These are phyloP conservation scores for Candida berthetii DNA, from an alignment of 805 yeast species.

Conservation along the genomic window DNA sequence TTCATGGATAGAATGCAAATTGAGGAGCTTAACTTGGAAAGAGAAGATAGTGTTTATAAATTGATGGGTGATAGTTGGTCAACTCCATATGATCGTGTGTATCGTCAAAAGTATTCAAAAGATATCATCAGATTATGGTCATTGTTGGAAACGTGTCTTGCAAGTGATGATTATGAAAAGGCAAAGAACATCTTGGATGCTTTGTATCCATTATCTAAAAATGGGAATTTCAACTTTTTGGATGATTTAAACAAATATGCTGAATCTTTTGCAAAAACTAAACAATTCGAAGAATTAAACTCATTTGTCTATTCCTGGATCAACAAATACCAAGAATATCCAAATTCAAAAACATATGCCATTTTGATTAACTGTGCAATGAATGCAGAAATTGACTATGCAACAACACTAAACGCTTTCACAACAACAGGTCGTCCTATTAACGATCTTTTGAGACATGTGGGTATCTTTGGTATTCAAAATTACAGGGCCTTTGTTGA, in stretches of 20 bases:
- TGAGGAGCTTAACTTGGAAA: too few species aligned
- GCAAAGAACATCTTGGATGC: constrained; percentile 66
- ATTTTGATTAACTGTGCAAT: constrained; percentile 45
- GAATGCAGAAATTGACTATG: constrained; percentile 8
- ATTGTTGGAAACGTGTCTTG: constrained; percentile 70
- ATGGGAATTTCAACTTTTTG: constrained; percentile 40
- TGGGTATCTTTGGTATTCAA: constrained; percentile 48
- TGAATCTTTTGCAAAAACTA: constrained; percentile 29
- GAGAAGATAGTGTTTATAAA: background rate
- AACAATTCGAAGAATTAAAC: constrained; percentile 36
- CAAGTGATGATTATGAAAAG: constrained; percentile 57
- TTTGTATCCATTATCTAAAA: constrained; percentile 41
- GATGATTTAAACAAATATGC: constrained; percentile 68
- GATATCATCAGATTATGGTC: constrained; percentile 69
- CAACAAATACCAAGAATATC: constrained; percentile 24
- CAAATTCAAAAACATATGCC: constrained; percentile 57
- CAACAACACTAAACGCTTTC: constrained; percentile 19
- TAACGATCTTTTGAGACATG: constrained; percentile 14
- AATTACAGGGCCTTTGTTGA: constrained; percentile 26
- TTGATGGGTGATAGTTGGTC: constrained; percentile 13
- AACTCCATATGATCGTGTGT: constrained; percentile 13
- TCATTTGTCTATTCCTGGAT: constrained; percentile 29
- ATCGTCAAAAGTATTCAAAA: constrained; percentile 30
- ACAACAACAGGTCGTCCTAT: constrained; percentile 21
- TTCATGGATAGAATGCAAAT: too few species aligned